These are phyloP conservation scores for Mycena crocata DNA, from an alignment of 768 basidiomycete genomes.

Conservation along the genomic window DNA sequence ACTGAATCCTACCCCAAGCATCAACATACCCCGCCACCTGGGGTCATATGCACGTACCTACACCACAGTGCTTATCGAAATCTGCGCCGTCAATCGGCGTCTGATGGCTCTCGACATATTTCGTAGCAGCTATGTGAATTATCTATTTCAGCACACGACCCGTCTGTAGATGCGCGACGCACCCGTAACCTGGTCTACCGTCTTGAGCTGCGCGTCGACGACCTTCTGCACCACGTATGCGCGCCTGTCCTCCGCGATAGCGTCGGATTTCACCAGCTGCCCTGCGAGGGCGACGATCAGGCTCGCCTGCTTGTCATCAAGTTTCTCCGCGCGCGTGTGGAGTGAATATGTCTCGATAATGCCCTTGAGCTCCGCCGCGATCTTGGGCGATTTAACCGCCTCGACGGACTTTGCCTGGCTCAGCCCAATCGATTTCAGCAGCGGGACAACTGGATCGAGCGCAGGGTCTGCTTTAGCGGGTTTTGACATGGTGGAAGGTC, in stretches of 20 bases:
- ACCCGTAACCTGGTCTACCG: constrained; percentile 91
- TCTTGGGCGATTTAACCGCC: constrained; percentile 84
- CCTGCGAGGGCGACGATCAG: constrained; percentile 77
- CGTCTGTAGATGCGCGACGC: constrained; percentile 38
- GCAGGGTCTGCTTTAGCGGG: constrained; percentile 20
- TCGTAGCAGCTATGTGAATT: constrained; percentile 70
- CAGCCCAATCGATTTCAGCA: constrained; percentile 85
- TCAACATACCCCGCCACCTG: background rate
- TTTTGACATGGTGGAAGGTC: constrained; percentile 22
- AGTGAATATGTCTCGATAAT: constrained; percentile 72
- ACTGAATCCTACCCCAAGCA: constrained; percentile 71
- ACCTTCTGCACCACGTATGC: constrained; percentile 76
- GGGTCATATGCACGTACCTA: constrained; percentile 70
- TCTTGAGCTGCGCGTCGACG: constrained; percentile 77
- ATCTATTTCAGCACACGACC: constrained; percentile 6
- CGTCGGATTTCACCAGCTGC: constrained; percentile 64
- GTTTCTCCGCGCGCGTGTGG: constrained; percentile 49
- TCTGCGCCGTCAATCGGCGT: constrained; percentile 72
- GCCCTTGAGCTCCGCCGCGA: constrained; percentile 73
- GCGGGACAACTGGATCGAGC: constrained; percentile 48
- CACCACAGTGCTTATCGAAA: constrained; percentile 86
- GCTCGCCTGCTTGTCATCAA: constrained; percentile 84
- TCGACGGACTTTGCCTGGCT: constrained; percentile 83
- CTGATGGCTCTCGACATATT: constrained; percentile 73
- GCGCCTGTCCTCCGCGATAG: constrained; percentile 64